Evolutionary conservation across 1,139 yeast genomes (phyloP).

Genomic region (Arxiozyma heterogenica): DNA sequence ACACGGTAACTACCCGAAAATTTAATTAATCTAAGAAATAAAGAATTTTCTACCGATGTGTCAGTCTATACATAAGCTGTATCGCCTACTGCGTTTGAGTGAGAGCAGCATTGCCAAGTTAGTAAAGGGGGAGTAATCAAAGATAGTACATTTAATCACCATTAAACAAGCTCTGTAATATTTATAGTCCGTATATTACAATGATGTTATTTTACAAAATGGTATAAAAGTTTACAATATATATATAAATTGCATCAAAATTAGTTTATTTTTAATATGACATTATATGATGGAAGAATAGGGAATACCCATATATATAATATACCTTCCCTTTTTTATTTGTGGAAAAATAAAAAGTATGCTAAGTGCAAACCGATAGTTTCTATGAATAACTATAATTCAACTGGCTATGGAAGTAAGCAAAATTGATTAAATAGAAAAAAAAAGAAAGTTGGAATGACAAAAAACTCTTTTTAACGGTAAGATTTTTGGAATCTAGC

Average conservation of each 20-base stretch:
- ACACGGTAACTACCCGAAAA: neutral
- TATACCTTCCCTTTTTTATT: neutral
- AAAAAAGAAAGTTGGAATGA: neutral
- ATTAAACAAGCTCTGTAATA: neutral
- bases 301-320: neutral
- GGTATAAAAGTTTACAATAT: neutral
- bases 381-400: neutral
- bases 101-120: neutral
- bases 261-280: neutral
- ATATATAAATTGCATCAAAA: neutral
- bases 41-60: neutral
- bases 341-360: neutral
- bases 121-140: neutral
- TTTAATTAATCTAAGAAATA: no score
- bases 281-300: neutral
- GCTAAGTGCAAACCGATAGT: neutral
- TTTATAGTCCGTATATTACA: neutral
- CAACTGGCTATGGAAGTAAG: neutral
- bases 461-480: slow-evolving; percentile 57
- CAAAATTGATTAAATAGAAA: neutral
- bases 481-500: slow-evolving; percentile 99
- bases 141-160: neutral
- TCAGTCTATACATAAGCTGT: neutral
- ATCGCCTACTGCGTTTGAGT: neutral
- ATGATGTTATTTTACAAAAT: neutral